Evolutionary conservation across 1,139 yeast species (phyloP), one percentile per base, ranked within the genome.

Genomic region (Suhomyces bokatorum): DNA sequence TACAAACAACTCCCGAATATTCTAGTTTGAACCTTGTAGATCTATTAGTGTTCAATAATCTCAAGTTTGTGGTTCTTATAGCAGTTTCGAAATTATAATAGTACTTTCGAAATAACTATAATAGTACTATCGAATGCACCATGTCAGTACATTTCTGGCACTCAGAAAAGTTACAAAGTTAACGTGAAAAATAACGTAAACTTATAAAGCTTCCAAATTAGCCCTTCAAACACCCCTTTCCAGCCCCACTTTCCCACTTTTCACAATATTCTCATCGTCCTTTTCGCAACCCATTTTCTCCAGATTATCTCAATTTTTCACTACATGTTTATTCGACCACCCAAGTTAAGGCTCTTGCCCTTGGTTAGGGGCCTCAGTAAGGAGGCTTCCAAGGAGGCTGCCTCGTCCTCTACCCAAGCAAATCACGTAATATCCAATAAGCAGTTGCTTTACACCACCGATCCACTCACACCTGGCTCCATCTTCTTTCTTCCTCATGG

Each of bases 401-500:
- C 13, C 7, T 17, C 15, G 11, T 63, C 69, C 9, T 58, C 73
- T 22, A 69, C 77, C 2, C 70, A 70, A 43, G 55, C 70, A 16
- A 81, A 79, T 53, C 72, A 75, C 26, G 59, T 74, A 17, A 70
- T 82, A 11, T 80, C 87, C n/a, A 74, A 69, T 10, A 78, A 75
- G 51, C 97, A 90, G 60, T 79, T 80, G 49, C 70, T 91, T 33
- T 90, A 84, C 62, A 80, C 85, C 69, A 82, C 87, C 1, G 95
- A 88, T 62, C 78, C 84, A 10, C 65, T 80, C 13, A 84, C 97
- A 0, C 97, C 97, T 0, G 98, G 98, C 0, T 85, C 93, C 2
- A 77, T 86, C 4, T 91, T 91, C 71, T 90, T 91, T 59, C 71
- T 91, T 28, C 97, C 97, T 2, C 93, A 89, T 63, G 98, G 98